Evolutionary conservation across 2,329 filamentous ascomycete species (phyloP).

Genomic region (Achaetomium macrosporum): DNA sequence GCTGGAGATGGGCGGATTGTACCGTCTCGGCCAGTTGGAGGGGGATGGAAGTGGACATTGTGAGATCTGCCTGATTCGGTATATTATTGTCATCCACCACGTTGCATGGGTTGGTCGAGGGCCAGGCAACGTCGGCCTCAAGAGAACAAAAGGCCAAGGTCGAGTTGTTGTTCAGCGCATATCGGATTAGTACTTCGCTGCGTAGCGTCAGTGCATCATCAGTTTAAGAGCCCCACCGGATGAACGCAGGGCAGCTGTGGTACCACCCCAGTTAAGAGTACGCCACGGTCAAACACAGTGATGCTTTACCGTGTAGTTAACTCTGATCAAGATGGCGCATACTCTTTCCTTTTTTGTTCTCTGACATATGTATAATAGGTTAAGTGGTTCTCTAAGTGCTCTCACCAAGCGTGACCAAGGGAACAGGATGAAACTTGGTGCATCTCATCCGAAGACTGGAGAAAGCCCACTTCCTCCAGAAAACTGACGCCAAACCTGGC

Average conservation of each 20-base stretch:
- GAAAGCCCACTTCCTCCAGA: not conserved
- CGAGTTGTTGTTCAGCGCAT: not conserved
- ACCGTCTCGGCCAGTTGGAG: constrained; percentile 70
- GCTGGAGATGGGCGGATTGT: constrained; percentile 74
- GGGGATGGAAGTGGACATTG: constrained; percentile 52
- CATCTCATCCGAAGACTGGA: not conserved
- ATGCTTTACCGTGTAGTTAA: no score
- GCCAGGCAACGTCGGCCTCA: no score
- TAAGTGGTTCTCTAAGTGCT: no score
- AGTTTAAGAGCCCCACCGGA: not conserved
- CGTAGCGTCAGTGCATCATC: not conserved
- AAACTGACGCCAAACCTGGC: not conserved
- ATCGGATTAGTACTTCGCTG: no score
- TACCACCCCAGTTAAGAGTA: no score
- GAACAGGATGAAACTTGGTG: not conserved
- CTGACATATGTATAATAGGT: no score
- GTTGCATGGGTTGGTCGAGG: not conserved
- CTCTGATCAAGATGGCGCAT: no score
- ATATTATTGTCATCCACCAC: no score
- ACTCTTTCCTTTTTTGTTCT: no score
- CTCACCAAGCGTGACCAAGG: no score
- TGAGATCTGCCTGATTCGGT: not conserved
- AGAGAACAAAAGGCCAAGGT: not conserved
- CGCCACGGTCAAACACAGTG: no score
- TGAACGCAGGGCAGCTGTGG: no score